Conservation (phyloP, 495 filamentous ascomycete genomes). For the Penicillium longicatenatum region DNA sequence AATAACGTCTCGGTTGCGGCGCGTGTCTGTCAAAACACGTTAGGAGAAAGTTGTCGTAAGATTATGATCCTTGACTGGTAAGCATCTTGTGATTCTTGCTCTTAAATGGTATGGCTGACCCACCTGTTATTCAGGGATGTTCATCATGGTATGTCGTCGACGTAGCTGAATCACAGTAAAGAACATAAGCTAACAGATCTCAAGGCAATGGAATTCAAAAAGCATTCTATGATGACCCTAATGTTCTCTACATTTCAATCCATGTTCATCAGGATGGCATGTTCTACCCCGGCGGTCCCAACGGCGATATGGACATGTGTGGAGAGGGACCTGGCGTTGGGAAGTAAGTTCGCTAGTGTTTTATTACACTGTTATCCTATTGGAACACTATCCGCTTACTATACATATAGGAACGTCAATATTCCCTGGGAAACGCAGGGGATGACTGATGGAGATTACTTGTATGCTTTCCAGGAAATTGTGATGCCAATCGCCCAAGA, state of each 20-base stretch:
- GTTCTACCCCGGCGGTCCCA: slow-evolving; percentile 82
- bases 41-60: slow-evolving; percentile 78
- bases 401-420: slow-evolving; percentile 75
- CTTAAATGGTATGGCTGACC: slow-evolving; percentile 26
- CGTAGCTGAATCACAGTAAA: background rate
- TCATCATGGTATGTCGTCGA: slow-evolving; percentile 54
- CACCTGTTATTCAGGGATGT: slow-evolving; percentile 51
- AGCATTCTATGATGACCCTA: slow-evolving; percentile 91
- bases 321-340: slow-evolving; percentile 75
- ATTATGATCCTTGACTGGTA: slow-evolving; percentile 95
- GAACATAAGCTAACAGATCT: slow-evolving; percentile 22
- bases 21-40: slow-evolving; percentile 74
- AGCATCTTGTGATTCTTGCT: slow-evolving; percentile 33
- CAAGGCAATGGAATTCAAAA: slow-evolving; percentile 94
- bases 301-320: slow-evolving; percentile 75
- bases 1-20: slow-evolving; percentile 95
- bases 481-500: slow-evolving; percentile 97
- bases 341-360: slow-evolving; percentile 40
- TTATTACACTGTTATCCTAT: background rate
- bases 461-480: slow-evolving; percentile 92
- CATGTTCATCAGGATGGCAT: slow-evolving; percentile 80
- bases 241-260: slow-evolving; percentile 94
- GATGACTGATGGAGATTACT: slow-evolving; percentile 96
- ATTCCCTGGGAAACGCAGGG: slow-evolving; percentile 90
- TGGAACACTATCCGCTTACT: slow-evolving; percentile 15